Evolutionary conservation across 805 yeast genomes (phyloP), one percentile per base, ranked within the genome.

Genomic region (Candida argentea): DNA sequence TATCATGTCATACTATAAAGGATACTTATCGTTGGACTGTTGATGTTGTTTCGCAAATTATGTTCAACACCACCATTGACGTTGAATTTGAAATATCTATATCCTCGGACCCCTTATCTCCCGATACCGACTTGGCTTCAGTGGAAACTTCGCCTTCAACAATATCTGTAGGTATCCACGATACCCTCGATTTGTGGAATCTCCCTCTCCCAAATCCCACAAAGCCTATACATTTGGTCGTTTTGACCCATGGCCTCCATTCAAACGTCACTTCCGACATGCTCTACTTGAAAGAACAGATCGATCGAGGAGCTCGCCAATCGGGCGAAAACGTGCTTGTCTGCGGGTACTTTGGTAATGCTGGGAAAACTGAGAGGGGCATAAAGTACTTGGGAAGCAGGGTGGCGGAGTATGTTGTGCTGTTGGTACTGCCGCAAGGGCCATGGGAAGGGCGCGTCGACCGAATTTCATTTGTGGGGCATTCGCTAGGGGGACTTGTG

Each of bases 401-500:
- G 20, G 70, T 87, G 15, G 97, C 85, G 0, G 76, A 77, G 35
- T 84, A 67, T 50, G 57, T 89, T 14, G 64, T 76, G 4, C 76
- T 73, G 17, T 56, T 79, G 26, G 55, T 65, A 12, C 42, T 64
- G 1, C 63, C 66, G 19, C 55, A 61, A 30, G 67, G 62, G 14
- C 47, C 52, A 16, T 43, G 43, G 16, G 38, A 50, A 20, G 54
- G 55, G 2, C 54, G 40, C 25, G 73, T 84, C 5, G 51, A 54
- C 8, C 73, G 73, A 41, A 73, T 89, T 4, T 89, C 97, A 2
- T 87, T 91, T 43, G 61, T 91, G 13, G 94, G 91, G 2, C 98
- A 91, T 52, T 89, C 97, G 0, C 58, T 91, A 15, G 98, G 98
- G 11, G 98, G 98, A 0, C 70, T 83, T 11, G 81, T 81, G 6